These are phyloP conservation scores for Xylaria cubensis DNA, from an alignment of 495 filamentous ascomycete species.

Conservation along the genomic window DNA sequence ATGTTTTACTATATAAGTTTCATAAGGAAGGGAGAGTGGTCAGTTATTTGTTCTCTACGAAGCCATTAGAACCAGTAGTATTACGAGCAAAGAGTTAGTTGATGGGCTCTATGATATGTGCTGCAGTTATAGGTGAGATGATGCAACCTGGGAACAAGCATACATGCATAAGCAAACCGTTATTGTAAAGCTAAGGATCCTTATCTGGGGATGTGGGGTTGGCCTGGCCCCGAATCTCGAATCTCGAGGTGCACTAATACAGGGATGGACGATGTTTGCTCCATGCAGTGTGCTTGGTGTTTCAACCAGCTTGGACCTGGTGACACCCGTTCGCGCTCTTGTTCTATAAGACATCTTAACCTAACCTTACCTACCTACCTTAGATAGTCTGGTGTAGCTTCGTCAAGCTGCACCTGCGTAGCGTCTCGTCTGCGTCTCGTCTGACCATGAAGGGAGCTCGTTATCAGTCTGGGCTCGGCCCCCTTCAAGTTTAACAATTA, in stretches of 20 bases:
- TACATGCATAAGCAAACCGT: neutral
- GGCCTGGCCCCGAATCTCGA: neutral
- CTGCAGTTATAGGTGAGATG: neutral
- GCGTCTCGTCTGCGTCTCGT: neutral
- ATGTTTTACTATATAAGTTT: neutral
- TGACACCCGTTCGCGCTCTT: neutral
- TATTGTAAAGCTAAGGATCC: neutral
- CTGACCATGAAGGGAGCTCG: neutral
- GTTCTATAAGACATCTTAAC: neutral
- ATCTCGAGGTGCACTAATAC: neutral
- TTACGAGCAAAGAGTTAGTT: neutral
- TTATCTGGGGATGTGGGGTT: constrained; percentile 21
- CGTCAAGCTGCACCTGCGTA: constrained; percentile 9
- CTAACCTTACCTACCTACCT: neutral
- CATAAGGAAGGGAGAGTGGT: neutral
- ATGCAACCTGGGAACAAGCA: constrained; percentile 6
- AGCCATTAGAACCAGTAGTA: neutral
- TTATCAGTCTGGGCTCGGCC: neutral
- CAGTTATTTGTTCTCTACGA: neutral
- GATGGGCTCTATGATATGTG: too few species aligned
- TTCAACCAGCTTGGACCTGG: constrained; percentile 10
- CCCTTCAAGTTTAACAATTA: neutral
- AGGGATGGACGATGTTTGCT: constrained; percentile 16
- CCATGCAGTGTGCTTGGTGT: constrained; percentile 15
- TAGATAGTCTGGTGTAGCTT: constrained; percentile 10